A percentile compares a stretch with the other conserved stretches of the same genome.
These are phyloP conservation scores for Cinnamomum chago DNA, from an alignment of 164 flowering plant genomes.

Conservation along the genomic window DNA sequence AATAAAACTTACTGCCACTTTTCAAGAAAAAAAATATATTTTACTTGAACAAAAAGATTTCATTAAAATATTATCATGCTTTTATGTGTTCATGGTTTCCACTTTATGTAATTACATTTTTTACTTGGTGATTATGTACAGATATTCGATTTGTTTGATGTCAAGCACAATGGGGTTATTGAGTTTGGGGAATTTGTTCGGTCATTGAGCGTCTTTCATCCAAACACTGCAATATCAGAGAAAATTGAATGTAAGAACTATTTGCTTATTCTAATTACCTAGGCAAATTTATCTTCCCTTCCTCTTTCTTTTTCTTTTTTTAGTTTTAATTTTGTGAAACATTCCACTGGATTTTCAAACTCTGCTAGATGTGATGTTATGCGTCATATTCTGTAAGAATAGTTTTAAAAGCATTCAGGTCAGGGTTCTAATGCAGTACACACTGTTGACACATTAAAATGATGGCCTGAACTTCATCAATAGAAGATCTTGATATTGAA, in stretches of 20 bases:
- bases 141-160: slow-evolving; percentile 77
- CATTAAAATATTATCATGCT: not conserved
- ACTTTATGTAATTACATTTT: not conserved
- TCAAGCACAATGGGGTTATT: slow-evolving; percentile 74
- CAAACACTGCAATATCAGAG: slow-evolving; percentile 56
- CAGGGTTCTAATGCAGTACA: not conserved
- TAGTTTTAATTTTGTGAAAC: not conserved
- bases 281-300: not conserved
- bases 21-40: not conserved
- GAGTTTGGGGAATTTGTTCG: slow-evolving; percentile 88
- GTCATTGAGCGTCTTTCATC: slow-evolving; percentile 69
- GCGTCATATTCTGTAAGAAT: not conserved
- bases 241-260: slow-evolving; percentile 58
- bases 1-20: too few relatives aligned
- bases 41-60: not conserved
- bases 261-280: not conserved
- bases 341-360: not conserved
- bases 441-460: not conserved
- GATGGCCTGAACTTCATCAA: not conserved
- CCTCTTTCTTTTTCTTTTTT: not conserved
- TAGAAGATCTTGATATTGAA: not conserved
- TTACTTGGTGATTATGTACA: slow-evolving; percentile 16
- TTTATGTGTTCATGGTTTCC: not conserved
- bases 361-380: not conserved
- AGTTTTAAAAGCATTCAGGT: not conserved